phyloP scores from a whole-genome alignment of 169 alveolate species.

The Plasmodium blacklocki region DNA sequence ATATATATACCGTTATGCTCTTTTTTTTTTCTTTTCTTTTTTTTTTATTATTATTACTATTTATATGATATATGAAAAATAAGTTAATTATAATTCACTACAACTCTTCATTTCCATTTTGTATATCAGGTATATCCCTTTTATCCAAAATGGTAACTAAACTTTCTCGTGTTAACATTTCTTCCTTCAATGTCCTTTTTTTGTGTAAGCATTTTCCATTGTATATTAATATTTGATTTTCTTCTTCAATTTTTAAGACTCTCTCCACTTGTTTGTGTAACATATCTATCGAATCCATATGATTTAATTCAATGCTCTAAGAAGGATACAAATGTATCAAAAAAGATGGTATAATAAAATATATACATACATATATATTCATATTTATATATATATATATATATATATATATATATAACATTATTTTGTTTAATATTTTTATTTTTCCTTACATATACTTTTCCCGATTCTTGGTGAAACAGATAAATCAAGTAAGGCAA shows the following conservation, averaged over 20 bases:
- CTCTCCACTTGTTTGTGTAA: constrained; percentile 55
- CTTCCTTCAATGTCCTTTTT: constrained; percentile 46
- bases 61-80: neutral
- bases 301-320: constrained; percentile 54
- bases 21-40: neutral
- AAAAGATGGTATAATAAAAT: neutral
- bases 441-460: constrained; percentile 32
- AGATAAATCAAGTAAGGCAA: constrained; percentile 47
- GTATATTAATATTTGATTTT: constrained; percentile 49
- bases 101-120: constrained; percentile 12
- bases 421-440: neutral
- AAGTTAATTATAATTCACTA: neutral
- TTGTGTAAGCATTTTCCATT: constrained; percentile 36
- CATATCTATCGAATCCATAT: constrained; percentile 31
- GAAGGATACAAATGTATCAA: constrained; percentile 1
- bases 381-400: neutral
- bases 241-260: constrained; percentile 44
- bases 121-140: constrained; percentile 58
- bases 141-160: constrained; percentile 58
- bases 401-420: neutral
- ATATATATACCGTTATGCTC: neutral
- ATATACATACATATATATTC: neutral
- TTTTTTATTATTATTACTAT: too few species aligned
- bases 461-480: constrained; percentile 56
- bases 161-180: constrained; percentile 28